Base-by-base conservation (phyloP, 129 eudicot genomes). In the Oenanthe sinensis region DNA sequence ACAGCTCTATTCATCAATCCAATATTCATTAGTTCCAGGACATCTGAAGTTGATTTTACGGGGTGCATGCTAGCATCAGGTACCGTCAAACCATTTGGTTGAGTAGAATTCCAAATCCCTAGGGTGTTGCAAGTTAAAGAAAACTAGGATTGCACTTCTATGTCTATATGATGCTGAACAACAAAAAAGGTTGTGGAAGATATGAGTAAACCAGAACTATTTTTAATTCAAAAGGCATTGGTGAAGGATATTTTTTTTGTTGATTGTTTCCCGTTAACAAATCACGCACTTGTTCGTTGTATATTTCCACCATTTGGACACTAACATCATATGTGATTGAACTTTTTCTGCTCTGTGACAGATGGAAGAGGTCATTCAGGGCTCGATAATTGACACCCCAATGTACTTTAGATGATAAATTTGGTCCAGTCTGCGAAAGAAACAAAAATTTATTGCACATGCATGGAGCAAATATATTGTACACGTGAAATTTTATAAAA, bases 371-470 rank as follows among this genome's bases (percentile, higher is more conserved):
- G 78, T 93, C 97, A 80, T 93, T 86, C 39, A 93, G 82, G 47
- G 98, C 98, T 65, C 98, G 90, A 73, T 93, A 93, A 80, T 93
- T 93, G 82, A 93, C 97, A 30, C 98, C 98, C 98, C 98, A 93
- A 37, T 91, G 85, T 82, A 82, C 91, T 50, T 79, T 85, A 52
- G 95, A 87, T 73, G 94, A 80, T 75, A 76, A n/a, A 84, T 80
- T 85, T 9, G 97, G 97, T 47, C 98, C 98, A 47, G 86, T 86
- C 98, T 93, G 85, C 28, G 42, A 75, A 26, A 82, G 40, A 77
- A 6, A 20, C 24, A 54, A 13, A 42, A 79, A 79, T 0, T 75
- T 20, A 49, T 68, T 74, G 75, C 68, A 85, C 12, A 30, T 30
- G 10, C 8, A 4, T 67, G 43, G 16, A n/a, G 68, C 36, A 60